Base-by-base conservation (phyloP, 192 early-diverging fungal genomes). In the Lobosporangium transversale region DNA sequence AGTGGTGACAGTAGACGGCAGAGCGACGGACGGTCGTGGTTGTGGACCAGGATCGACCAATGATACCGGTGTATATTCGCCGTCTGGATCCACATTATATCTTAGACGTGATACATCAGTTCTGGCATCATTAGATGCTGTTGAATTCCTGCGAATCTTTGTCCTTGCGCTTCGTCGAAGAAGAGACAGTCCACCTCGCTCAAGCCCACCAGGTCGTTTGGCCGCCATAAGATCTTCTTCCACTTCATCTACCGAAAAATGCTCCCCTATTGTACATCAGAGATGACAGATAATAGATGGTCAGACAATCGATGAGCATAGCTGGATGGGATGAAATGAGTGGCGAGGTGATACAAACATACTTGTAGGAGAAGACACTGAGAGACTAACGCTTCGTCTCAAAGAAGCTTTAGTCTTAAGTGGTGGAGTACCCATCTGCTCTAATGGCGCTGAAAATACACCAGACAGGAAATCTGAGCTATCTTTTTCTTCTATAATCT, bases 141-240 rank as follows among this genome's bases (percentile, higher is more conserved):
- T 68, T 4, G 85, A 85, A 52, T 87, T 87, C 36, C 85, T 58
- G 32, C 84, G 83, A 48, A 87, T 78, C 36, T 84, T 87, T 23
- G 80, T 87, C 20, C 85, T 71, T 12, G 85, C 85, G 12, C 80
- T 79, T 51, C 83, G 54, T 50, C 83, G 42, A 37, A 84, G 48
- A 21, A 84, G 64, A 20, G 83, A 78, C 18, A 79, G 47, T 15
- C 76, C 83, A 0, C 76, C 70, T 43, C 82, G 62, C 36, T 82
- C 76, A 33, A 82, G 69, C 24, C 65, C 80, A 33, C 73, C 65
- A 6, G 73, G 68, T 27, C 66, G 47, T 42, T 79, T 79, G 47
- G 45, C 76, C 2, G 68, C 69, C 44, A 83, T 78, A 7, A 87
- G 63, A 36, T 79, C 69, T 26, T 66, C 67, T 17, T 80, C 81